Evolutionary conservation across 2,329 filamentous ascomycete species (phyloP).

Genomic region (Verticillium tricorpus): DNA sequence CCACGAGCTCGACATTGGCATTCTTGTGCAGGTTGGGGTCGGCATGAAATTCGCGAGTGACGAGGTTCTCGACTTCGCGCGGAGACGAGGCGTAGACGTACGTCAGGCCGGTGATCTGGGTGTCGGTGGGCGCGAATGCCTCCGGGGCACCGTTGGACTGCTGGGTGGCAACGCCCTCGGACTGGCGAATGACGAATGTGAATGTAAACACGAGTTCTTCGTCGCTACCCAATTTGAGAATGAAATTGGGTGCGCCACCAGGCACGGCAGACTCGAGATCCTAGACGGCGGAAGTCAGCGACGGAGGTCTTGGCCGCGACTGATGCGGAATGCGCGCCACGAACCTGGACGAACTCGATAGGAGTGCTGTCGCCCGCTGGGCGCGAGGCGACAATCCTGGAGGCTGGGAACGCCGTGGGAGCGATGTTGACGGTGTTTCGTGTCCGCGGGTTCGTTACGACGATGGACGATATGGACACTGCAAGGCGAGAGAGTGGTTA

Average conservation of each 20-base stretch:
- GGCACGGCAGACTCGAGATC: slow-evolving; percentile 64
- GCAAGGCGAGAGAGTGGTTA: slow-evolving; percentile 12
- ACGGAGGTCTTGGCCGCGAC: not conserved
- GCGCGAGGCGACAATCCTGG: slow-evolving; percentile 68
- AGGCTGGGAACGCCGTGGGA: slow-evolving; percentile 85
- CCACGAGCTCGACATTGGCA: slow-evolving; percentile 90
- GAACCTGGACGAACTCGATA: slow-evolving; percentile 89
- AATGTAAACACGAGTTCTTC: slow-evolving; percentile 93
- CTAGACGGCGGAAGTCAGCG: slow-evolving; percentile 37
- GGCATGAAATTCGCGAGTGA: slow-evolving; percentile 93
- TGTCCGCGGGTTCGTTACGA: slow-evolving; percentile 74
- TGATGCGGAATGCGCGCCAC: slow-evolving; percentile 18
- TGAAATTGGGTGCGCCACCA: slow-evolving; percentile 61
- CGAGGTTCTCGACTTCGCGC: slow-evolving; percentile 86
- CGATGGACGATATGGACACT: slow-evolving; percentile 86
- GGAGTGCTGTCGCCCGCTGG: slow-evolving; percentile 68
- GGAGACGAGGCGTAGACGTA: slow-evolving; percentile 84
- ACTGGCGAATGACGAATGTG: slow-evolving; percentile 72
- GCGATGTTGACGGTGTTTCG: slow-evolving; percentile 72
- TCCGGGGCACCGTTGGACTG: slow-evolving; percentile 44
- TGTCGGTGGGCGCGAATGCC: slow-evolving; percentile 50
- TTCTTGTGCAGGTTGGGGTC: slow-evolving; percentile 98
- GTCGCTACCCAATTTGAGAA: slow-evolving; percentile 82
- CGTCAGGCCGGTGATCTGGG: slow-evolving; percentile 80
- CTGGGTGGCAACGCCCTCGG: slow-evolving; percentile 16